These are phyloP conservation scores for Chalciporus piperatus DNA, from an alignment of 768 basidiomycete species.

Conservation along the genomic window DNA sequence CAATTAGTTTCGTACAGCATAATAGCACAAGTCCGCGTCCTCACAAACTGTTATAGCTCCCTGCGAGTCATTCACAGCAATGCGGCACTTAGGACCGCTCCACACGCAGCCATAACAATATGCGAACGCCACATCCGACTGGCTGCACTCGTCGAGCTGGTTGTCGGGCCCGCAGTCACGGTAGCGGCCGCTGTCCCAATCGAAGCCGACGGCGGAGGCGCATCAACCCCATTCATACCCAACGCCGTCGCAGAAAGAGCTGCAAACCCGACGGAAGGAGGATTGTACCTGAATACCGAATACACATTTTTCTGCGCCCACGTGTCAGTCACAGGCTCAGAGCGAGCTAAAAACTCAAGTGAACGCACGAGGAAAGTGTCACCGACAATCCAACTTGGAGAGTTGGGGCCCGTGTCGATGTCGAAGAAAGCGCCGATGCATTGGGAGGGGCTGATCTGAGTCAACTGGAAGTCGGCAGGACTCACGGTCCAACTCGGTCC, in stretches of 20 bases:
- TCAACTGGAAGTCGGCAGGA: slow-evolving; percentile 74
- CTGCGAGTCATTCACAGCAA: slow-evolving; percentile 12
- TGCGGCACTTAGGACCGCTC: slow-evolving; percentile 2
- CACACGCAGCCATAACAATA: slow-evolving; percentile 7
- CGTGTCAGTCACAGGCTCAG: background rate
- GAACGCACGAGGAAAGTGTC: slow-evolving; percentile 70
- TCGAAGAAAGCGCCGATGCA: slow-evolving; percentile 90
- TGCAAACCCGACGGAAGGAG: slow-evolving; percentile 84
- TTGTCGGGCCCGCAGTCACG: slow-evolving; percentile 38
- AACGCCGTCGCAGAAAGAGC: slow-evolving; percentile 54
- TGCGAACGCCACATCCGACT: background rate
- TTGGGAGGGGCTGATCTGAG: slow-evolving; percentile 45
- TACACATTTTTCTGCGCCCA: slow-evolving; percentile 83
- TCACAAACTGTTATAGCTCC: background rate
- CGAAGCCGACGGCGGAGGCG: slow-evolving; percentile 51
- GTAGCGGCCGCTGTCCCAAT: slow-evolving; percentile 51
- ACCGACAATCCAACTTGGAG: slow-evolving; percentile 84
- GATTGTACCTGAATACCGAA: slow-evolving; percentile 79
- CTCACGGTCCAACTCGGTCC: slow-evolving; percentile 73
- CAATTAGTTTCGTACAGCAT: background rate
- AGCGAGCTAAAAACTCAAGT: slow-evolving; percentile 5
- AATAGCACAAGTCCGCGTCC: background rate
- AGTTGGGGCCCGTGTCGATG: slow-evolving; percentile 45
- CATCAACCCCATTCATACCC: slow-evolving; percentile 42
- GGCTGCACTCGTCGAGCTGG: slow-evolving; percentile 5